A percentile compares a stretch with the other conserved stretches of the same genome.
These are phyloP conservation scores for Xylariaceae sp. DNA, from an alignment of 2,329 filamentous ascomycete genomes.

Conservation along the genomic window DNA sequence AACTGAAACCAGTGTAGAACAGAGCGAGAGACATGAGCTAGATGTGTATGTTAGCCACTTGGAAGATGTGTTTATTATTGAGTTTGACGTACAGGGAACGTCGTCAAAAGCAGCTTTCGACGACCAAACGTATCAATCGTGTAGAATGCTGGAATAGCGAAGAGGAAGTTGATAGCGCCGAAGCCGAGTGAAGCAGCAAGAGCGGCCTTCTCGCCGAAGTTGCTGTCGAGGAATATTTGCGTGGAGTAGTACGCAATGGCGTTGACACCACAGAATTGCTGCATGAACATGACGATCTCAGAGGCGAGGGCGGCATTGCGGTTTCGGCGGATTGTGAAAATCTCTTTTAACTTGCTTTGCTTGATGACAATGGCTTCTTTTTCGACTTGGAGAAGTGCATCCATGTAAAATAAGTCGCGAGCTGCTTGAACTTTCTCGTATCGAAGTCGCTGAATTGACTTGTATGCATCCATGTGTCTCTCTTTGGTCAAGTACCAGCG, in stretches of 20 bases:
- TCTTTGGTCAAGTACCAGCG: conserved; percentile 46
- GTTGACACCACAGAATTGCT: conserved; percentile 56
- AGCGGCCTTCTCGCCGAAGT: conserved; percentile 49
- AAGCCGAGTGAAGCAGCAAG: conserved; percentile 62
- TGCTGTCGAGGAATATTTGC: conserved; percentile 57
- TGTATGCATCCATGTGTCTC: conserved; percentile 46
- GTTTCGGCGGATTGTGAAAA: conserved; percentile 61
- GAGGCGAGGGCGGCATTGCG: conserved; percentile 59
- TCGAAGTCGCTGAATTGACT: conserved; percentile 45
- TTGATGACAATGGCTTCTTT: conserved; percentile 47
- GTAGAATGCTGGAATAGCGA: conserved; percentile 61
- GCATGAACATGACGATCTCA: conserved; percentile 66
- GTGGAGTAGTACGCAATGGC: conserved; percentile 50
- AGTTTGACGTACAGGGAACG: conserved; percentile 48
- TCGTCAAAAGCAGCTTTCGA: conserved; percentile 60
- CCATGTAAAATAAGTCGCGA: conserved; percentile 55
- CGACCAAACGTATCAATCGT: conserved; percentile 69
- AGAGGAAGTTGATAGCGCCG: conserved; percentile 64
- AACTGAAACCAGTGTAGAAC: conserved; percentile 47
- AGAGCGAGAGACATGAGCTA: conserved; percentile 55
- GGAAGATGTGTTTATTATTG: neutral
- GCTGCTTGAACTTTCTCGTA: conserved; percentile 53
- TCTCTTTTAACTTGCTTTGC: conserved; percentile 51
- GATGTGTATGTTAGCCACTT: conserved; percentile 8
- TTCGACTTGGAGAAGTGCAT: conserved; percentile 58